phyloP scores from a whole-genome alignment of 306 rosid genomes.

The Acacia acuminata region DNA sequence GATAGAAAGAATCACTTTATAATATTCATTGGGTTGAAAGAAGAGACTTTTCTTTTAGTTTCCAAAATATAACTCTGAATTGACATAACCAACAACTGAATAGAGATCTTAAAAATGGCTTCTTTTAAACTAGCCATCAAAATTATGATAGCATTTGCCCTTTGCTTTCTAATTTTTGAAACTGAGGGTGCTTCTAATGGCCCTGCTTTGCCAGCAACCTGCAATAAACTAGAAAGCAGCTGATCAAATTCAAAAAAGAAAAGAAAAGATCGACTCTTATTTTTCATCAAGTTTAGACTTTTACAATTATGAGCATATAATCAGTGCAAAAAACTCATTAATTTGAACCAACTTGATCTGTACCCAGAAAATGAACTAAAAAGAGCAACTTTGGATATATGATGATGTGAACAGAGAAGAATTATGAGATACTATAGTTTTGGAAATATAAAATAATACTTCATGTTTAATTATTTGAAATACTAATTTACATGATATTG shows the following conservation, averaged over 20 bases:
- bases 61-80: not conserved
- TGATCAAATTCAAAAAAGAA: not conserved
- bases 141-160: not conserved
- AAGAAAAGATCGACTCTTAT: not conserved
- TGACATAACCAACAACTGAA: not conserved
- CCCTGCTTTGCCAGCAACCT: slow-evolving; percentile 32
- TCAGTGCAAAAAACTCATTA: not conserved
- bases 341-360: not conserved
- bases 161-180: not conserved
- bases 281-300: not conserved
- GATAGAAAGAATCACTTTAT: not conserved
- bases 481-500: not conserved
- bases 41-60: not conserved
- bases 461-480: too few species aligned
- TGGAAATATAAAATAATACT: too few species aligned
- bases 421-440: not conserved
- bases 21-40: not conserved
- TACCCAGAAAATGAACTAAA: not conserved
- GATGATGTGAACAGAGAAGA: not conserved
- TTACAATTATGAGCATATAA: not conserved
- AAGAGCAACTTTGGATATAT: not conserved
- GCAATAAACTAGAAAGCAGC: slow-evolving; percentile 12
- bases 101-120: not conserved
- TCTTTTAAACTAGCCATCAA: not conserved
- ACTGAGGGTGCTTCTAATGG: too few species aligned